Percentiles rank a stretch among this genome's conserved stretches.
Conservation (phyloP, 768 basidiomycete genomes). For the Lactifluus piperatus region DNA sequence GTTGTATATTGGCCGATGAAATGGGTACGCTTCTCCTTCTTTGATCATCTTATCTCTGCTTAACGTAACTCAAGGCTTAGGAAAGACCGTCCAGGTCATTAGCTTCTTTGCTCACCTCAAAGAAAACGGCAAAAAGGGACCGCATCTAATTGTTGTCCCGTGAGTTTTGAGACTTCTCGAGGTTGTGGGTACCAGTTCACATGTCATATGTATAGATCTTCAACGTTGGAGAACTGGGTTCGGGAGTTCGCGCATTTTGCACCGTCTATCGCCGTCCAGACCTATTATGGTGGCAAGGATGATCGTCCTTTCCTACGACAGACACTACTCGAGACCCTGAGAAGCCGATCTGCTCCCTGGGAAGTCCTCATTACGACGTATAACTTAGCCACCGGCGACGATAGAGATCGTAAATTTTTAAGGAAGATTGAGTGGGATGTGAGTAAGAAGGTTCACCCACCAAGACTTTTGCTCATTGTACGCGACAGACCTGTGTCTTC, state of each 20-base stretch:
- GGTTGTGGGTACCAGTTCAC: not conserved
- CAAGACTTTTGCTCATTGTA: not conserved
- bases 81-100: slow-evolving; percentile 98
- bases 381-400: slow-evolving; percentile 83
- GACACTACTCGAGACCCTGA: slow-evolving; percentile 55
- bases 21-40: slow-evolving; percentile 63
- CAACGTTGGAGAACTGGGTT: slow-evolving; percentile 97
- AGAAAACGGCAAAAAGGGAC: slow-evolving; percentile 68
- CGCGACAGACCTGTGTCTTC: slow-evolving; percentile 74
- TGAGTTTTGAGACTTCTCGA: slow-evolving; percentile 35
- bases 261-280: slow-evolving; percentile 74
- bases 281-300: slow-evolving; percentile 90
- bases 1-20: slow-evolving; percentile 97
- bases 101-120: slow-evolving; percentile 89
- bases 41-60: slow-evolving; percentile 10
- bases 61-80: slow-evolving; percentile 55
- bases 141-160: slow-evolving; percentile 94
- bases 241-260: slow-evolving; percentile 91
- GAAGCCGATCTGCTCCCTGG: slow-evolving; percentile 52
- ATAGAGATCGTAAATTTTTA: slow-evolving; percentile 88
- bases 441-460: slow-evolving; percentile 28
- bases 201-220: slow-evolving; percentile 48
- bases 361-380: slow-evolving; percentile 96
- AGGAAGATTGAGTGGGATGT: slow-evolving; percentile 89
- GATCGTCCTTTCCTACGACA: slow-evolving; percentile 70